These are phyloP conservation scores for Solanum aculeatissimum DNA, from an alignment of 305 asterid genomes.

Conservation along the genomic window DNA sequence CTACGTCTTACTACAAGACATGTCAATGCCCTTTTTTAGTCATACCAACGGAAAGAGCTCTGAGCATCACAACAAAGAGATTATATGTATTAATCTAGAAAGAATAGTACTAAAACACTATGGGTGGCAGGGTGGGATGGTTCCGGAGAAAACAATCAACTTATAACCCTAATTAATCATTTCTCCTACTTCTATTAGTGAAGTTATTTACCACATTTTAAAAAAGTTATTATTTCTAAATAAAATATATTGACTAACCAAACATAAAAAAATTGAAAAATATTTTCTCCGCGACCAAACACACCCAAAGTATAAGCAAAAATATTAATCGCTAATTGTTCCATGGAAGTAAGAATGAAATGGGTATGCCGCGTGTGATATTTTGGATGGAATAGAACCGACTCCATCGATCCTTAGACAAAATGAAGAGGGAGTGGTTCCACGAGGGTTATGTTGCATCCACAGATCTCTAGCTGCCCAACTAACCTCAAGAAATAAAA, in stretches of 20 bases:
- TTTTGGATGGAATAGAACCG: constrained; percentile 1
- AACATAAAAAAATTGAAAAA: background rate
- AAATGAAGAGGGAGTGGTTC: constrained; percentile 15
- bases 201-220: background rate
- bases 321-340: background rate
- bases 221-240: background rate
- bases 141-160: background rate
- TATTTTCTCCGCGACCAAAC: background rate
- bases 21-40: constrained; percentile 10
- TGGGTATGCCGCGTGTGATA: background rate
- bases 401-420: background rate
- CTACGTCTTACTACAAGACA: constrained; percentile 28
- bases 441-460: constrained; percentile 2
- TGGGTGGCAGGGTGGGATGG: too few species aligned
- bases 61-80: background rate
- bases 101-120: too few species aligned
- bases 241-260: background rate
- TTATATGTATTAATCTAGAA: too few species aligned
- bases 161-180: background rate
- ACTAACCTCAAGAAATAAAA: background rate
- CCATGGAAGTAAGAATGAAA: background rate
- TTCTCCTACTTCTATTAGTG: too few species aligned
- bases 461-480: background rate
- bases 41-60: background rate
- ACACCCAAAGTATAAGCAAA: background rate